These are phyloP conservation scores for Gossypium anomalum DNA, from an alignment of 345 rosid genomes.

Conservation along the genomic window DNA sequence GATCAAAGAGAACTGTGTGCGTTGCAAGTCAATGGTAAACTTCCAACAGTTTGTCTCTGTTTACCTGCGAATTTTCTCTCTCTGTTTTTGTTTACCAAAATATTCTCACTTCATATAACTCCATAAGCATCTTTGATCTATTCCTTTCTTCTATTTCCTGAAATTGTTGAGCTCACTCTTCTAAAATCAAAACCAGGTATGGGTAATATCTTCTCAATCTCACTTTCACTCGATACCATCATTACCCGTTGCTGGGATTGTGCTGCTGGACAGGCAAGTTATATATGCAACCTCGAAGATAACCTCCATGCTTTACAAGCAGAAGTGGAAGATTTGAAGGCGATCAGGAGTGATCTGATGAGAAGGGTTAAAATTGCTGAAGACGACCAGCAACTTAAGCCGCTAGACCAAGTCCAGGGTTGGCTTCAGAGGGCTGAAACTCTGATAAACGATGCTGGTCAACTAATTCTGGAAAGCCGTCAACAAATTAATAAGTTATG, in stretches of 20 bases:
- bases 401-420: background rate
- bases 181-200: too few species aligned
- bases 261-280: constrained; percentile 34
- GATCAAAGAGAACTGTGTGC: too few species aligned
- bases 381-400: background rate
- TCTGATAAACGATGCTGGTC: background rate
- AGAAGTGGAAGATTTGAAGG: background rate
- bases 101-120: too few species aligned
- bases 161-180: too few species aligned
- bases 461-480: background rate
- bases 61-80: too few species aligned
- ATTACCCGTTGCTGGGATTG: background rate
- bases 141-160: too few species aligned
- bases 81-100: too few species aligned
- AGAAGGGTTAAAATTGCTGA: background rate
- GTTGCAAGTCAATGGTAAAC: too few species aligned
- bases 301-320: background rate
- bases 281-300: background rate
- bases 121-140: too few species aligned
- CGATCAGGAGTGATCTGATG: background rate
- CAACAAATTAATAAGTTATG: background rate
- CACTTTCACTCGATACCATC: background rate
- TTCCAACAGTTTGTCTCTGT: too few species aligned
- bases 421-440: constrained; percentile 15
- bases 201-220: background rate